Evolutionary conservation across 2,329 filamentous ascomycete genomes (phyloP), one percentile per base, ranked within the genome.

Genomic region (Nannizziopsis barbatae): DNA sequence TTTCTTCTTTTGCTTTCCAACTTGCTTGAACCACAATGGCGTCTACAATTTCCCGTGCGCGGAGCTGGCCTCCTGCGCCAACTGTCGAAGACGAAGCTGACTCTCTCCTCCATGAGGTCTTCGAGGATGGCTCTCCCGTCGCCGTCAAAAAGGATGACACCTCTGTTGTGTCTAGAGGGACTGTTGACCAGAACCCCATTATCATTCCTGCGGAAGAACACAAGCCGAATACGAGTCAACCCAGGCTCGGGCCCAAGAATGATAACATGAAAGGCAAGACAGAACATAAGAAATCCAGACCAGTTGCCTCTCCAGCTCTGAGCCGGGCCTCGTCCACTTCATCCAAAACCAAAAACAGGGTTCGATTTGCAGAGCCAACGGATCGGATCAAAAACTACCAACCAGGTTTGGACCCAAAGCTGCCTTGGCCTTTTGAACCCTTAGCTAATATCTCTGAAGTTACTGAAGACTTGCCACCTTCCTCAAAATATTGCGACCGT

Each of bases 171-270:
- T 55, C 49, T 47, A 60, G 65, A 53, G 70, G 71, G 38, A 60
- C 63, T 37, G 57, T 71, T 52, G 68, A 72, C 53, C 71, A 73
- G 52, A 62, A 62, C 47, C 70, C 70, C 5, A 59, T 73, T 38
- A 63, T 73, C 40, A 50, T 69, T 46, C 57, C 64, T 44, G 56
- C 55, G 47, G 55, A 65, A 42, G 48, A 53, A 12, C 47, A 33
- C 41, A 47, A 50, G 32, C 31, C 39, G n/a, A 47, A 33, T 20
- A 30, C 42, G 10, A 20, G 42, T 8, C 22, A 31, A 31, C 37
- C 44, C 14, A 17, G 41, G 18, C 39, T 31, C 12, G 18, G 36
- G 4, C 12, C 17, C 4, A 49, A 15, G 4, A 42, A 32, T 12
- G 3, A 20, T 20, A 39, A 43, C 38, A 33, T 30, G 20, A 18